Base-by-base conservation (phyloP, 495 filamentous ascomycete species). In the Penicillium egyptiacum region DNA sequence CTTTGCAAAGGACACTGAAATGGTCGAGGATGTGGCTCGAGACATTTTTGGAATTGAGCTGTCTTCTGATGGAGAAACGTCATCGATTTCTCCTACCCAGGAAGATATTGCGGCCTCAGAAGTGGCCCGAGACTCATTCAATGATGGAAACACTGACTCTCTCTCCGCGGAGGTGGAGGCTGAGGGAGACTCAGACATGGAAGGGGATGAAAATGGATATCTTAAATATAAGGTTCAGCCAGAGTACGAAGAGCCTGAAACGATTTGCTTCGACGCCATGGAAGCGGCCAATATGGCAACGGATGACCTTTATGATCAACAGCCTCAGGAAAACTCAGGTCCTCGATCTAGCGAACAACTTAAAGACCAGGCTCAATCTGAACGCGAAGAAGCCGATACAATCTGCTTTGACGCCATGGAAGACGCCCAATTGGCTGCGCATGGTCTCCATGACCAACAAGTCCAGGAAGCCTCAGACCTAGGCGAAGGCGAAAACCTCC, bases 41-140 rank as follows among this genome's bases (percentile, higher is more conserved):
- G 64, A 69, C 45, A 60, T 69, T 44, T 69, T 69, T 42, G 63
- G 59, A 7, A 67, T 67, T 26, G 64, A 67, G 46, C 20, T 69
- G 7, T 56, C 57, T 6, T 64, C 56, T 42, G 49, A 59, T 14
- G 23, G 35, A 19, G 58, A 50, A 20, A 19, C 44, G 9, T 47
- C 61, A 17, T 58, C 56, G 4, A 37, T 30, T 5, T 60, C 56
- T n/a, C 61, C 58, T 8, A 26, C 25, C 4, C 23, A 48, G 4
- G 17, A 52, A 42, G 46, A 63, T 35, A 30, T 5, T 4, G 6
- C 2, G 3, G 57, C 35, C 12, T 9, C 26, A 5, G 56, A 58
- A 50, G 43, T 11, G 50, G 26, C 22, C 17, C 26, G 41, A 58
- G 46, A 55, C 4, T 11, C 28, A 46, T 56, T 40, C 23, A 23